phyloP scores from a whole-genome alignment of 2,329 filamentous ascomycete genomes.

The Calonectria naviculata region DNA sequence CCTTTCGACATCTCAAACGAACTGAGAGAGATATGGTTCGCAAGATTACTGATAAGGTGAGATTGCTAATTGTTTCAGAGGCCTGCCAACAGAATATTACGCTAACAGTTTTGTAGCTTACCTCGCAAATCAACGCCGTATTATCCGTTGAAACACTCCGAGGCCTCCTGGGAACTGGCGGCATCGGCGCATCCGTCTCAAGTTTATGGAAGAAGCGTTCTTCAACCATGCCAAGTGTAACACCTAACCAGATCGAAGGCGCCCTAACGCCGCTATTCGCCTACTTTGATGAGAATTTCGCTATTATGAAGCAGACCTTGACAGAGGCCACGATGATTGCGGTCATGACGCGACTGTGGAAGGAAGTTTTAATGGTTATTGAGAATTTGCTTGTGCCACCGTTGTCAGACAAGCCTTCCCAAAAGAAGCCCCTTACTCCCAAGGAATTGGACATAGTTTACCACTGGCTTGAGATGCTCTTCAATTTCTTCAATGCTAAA shows the following conservation, averaged over 20 bases:
- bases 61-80: neutral
- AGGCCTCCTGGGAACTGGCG: slow-evolving; percentile 76
- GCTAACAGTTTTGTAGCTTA: slow-evolving; percentile 78
- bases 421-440: slow-evolving; percentile 83
- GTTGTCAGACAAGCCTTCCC: slow-evolving; percentile 91
- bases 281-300: slow-evolving; percentile 99
- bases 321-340: slow-evolving; percentile 97
- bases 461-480: slow-evolving; percentile 90
- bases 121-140: slow-evolving; percentile 90
- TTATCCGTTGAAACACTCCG: slow-evolving; percentile 86
- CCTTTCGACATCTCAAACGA: slow-evolving; percentile 93
- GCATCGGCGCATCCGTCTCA: slow-evolving; percentile 78
- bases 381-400: slow-evolving; percentile 92
- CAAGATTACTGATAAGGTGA: slow-evolving; percentile 96
- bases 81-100: slow-evolving; percentile 21
- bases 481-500: slow-evolving; percentile 94
- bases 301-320: slow-evolving; percentile 97
- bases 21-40: slow-evolving; percentile 98
- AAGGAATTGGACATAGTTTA: slow-evolving; percentile 96
- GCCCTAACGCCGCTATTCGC: slow-evolving; percentile 87
- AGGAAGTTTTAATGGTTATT: slow-evolving; percentile 93
- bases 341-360: slow-evolving; percentile 98
- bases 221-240: slow-evolving; percentile 67
- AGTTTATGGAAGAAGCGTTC: slow-evolving; percentile 73
- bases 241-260: slow-evolving; percentile 80